Evolutionary conservation across 1,284 basidiomycete species (phyloP).

Genomic region (Irpex sp.): DNA sequence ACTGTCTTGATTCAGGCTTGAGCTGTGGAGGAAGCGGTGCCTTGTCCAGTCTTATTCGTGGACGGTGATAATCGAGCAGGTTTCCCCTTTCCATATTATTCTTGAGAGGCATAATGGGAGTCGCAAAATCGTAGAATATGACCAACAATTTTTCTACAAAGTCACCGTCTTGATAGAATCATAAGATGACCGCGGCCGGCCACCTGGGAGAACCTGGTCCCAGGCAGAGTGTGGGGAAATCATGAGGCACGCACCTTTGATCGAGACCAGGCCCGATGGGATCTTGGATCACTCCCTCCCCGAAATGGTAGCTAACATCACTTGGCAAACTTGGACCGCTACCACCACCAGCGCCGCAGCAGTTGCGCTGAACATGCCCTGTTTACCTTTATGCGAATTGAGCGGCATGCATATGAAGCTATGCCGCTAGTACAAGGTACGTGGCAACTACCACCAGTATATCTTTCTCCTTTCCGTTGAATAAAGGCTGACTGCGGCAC

Average conservation of each 20-base stretch:
- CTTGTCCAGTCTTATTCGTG: slow-evolving; percentile 7
- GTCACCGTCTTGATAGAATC: background rate
- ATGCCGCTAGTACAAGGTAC: background rate
- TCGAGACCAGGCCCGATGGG: background rate
- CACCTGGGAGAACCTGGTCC: background rate
- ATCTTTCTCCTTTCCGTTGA: background rate
- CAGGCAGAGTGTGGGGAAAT: background rate
- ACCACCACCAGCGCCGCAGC: background rate
- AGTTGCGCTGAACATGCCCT: too few relatives aligned
- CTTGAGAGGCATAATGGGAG: background rate
- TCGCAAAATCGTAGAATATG: too few relatives aligned
- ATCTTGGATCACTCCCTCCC: background rate
- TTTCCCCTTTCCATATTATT: background rate
- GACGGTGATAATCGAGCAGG: slow-evolving; percentile 13
- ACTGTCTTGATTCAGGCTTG: slow-evolving; percentile 15
- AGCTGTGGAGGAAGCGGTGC: slow-evolving; percentile 8
- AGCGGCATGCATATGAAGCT: too few relatives aligned
- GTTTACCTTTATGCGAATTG: too few relatives aligned
- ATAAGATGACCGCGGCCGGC: background rate
- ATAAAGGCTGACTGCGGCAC: background rate
- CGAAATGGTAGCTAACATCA: background rate
- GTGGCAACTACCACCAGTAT: background rate
- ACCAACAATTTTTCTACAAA: too few relatives aligned
- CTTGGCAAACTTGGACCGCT: background rate
- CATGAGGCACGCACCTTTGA: background rate